Conservation (phyloP, 495 filamentous ascomycete species). For the Lophiotrema nucula region DNA sequence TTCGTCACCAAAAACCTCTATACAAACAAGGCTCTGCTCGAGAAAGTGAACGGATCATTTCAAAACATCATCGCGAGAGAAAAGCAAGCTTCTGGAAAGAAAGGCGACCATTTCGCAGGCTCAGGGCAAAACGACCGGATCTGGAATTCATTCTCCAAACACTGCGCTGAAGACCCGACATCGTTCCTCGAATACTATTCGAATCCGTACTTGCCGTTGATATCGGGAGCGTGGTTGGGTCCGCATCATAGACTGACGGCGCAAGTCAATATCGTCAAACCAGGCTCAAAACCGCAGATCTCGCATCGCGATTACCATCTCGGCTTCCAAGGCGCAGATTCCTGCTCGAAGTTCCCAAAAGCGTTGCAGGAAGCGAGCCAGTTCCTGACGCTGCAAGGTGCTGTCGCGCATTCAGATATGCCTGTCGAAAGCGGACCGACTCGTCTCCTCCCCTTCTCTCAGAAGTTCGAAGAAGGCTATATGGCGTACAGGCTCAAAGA, state of each 20-base stretch:
- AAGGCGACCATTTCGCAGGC: slow-evolving; percentile 57
- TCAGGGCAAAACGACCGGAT: slow-evolving; percentile 52
- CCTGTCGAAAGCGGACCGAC: slow-evolving; percentile 53
- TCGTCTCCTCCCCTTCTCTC: slow-evolving; percentile 54
- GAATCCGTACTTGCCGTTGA: slow-evolving; percentile 51
- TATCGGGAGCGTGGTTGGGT: slow-evolving; percentile 52
- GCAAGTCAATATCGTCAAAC: slow-evolving; percentile 57
- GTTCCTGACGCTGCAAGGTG: slow-evolving; percentile 57
- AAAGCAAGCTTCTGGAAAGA: slow-evolving; percentile 20
- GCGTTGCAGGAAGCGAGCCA: slow-evolving; percentile 48
- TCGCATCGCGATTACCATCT: slow-evolving; percentile 60
- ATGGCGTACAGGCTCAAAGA: slow-evolving; percentile 50
- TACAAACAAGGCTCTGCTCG: slow-evolving; percentile 36
- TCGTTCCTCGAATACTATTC: slow-evolving; percentile 55
- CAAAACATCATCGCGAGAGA: slow-evolving; percentile 48
- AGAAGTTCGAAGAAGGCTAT: slow-evolving; percentile 53
- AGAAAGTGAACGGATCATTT: slow-evolving; percentile 46
- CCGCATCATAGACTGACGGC: slow-evolving; percentile 54
- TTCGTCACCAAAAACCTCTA: slow-evolving; percentile 53
- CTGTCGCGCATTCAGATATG: slow-evolving; percentile 58
- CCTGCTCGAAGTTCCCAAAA: slow-evolving; percentile 43
- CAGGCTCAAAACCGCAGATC: slow-evolving; percentile 52
- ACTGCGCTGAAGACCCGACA: slow-evolving; percentile 46
- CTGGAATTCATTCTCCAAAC: slow-evolving; percentile 61
- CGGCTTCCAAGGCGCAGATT: slow-evolving; percentile 49